These are phyloP conservation scores for Zygosaccharomyces sapae DNA, from an alignment of 1,139 yeast genomes.

Conservation along the genomic window DNA sequence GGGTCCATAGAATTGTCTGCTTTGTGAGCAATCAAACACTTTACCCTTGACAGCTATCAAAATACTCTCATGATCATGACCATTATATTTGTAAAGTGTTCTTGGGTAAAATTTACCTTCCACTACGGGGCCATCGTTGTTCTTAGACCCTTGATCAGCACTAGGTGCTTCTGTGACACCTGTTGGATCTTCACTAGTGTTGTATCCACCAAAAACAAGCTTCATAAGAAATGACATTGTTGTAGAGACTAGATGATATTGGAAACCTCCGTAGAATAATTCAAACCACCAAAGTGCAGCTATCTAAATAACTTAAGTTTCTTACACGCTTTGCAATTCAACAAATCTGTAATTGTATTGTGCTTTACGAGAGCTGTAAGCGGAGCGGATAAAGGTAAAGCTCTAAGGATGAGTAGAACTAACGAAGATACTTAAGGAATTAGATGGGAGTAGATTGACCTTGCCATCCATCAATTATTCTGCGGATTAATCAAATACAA, in stretches of 20 bases:
- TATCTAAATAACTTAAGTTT: neutral
- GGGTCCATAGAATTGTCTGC: slow-evolving; percentile 89
- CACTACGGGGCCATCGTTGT: slow-evolving; percentile 53
- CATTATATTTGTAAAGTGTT: slow-evolving; percentile 70
- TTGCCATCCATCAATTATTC: no score
- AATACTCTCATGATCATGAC: slow-evolving; percentile 70
- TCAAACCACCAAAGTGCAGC: neutral
- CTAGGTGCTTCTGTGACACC: slow-evolving; percentile 24
- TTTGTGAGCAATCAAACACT: slow-evolving; percentile 80
- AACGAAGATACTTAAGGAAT: no score
- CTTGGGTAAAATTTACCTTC: slow-evolving; percentile 81
- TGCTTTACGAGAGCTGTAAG: neutral
- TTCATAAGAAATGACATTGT: slow-evolving; percentile 40
- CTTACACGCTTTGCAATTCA: neutral
- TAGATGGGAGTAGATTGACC: no score
- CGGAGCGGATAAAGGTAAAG: no score
- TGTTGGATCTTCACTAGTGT: slow-evolving; percentile 39
- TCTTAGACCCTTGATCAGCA: slow-evolving; percentile 8
- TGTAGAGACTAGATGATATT: neutral
- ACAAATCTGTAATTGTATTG: neutral
- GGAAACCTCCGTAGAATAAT: neutral
- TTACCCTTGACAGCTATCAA: slow-evolving; percentile 79
- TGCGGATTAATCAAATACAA: no score
- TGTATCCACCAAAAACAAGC: slow-evolving; percentile 39
- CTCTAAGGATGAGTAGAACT: no score